Percentiles rank a stretch among this genome's conserved stretches.
Evolutionary conservation across 1,284 basidiomycete species (phyloP).

Genomic region (Pseudozyma sp.): DNA sequence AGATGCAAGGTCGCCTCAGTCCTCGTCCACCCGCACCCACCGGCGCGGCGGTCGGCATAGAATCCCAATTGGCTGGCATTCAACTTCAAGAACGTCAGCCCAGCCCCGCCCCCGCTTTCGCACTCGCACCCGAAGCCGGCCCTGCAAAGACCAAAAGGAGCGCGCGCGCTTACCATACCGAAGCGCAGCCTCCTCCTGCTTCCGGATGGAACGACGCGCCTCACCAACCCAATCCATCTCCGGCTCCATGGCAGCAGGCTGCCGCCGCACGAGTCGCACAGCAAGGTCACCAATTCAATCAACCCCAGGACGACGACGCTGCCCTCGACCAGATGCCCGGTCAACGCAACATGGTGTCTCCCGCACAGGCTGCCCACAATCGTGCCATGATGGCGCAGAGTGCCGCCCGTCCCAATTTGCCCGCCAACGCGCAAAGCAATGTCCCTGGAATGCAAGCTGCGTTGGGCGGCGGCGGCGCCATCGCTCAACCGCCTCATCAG

Average conservation of each 20-base stretch:
- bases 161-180: constrained; percentile 68
- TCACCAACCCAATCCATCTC: constrained; percentile 53
- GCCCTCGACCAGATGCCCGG: constrained; percentile 67
- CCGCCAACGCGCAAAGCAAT: constrained; percentile 38
- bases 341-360: constrained; percentile 61
- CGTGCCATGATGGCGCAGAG: constrained; percentile 51
- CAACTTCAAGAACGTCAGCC: constrained; percentile 43
- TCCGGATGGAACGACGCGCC: constrained; percentile 63
- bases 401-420: constrained; percentile 30
- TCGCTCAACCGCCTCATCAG: constrained; percentile 70
- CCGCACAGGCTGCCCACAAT: constrained; percentile 61
- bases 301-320: constrained; percentile 37
- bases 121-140: constrained; percentile 28
- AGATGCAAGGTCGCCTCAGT: constrained; percentile 36
- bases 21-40: constrained; percentile 38
- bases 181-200: constrained; percentile 42
- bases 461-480: constrained; percentile 28
- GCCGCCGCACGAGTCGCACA: constrained; percentile 60
- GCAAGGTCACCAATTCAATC: constrained; percentile 41
- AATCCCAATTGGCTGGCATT: constrained; percentile 50
- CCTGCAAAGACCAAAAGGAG: constrained; percentile 63
- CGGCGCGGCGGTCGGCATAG: constrained; percentile 15
- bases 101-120: constrained; percentile 26
- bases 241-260: constrained; percentile 63
- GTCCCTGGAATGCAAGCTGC: constrained; percentile 44